phyloP scores from a whole-genome alignment of 768 basidiomycete species.

The Phlegmacium glaucopus region DNA sequence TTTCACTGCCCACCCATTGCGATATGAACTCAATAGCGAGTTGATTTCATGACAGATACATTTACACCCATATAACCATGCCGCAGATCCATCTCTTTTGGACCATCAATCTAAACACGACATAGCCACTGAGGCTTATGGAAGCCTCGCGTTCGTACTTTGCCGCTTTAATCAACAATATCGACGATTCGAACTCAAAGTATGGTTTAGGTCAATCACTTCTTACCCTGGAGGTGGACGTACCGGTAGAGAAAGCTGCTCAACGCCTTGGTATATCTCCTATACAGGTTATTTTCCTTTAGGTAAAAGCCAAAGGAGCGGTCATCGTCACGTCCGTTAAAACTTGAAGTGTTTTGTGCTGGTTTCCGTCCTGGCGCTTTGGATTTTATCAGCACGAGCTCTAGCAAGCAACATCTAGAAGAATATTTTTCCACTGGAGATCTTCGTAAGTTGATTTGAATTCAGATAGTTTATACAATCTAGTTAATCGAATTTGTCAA shows the following conservation, averaged over 20 bases:
- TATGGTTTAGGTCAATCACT: conserved; percentile 63
- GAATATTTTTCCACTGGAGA: conserved; percentile 69
- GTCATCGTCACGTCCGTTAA: conserved; percentile 61
- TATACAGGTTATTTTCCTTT: conserved; percentile 65
- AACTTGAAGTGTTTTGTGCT: background rate
- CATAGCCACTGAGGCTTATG: conserved; percentile 73
- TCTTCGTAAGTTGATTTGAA: conserved; percentile 36
- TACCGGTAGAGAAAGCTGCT: conserved; percentile 48
- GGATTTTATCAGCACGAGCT: conserved; percentile 46
- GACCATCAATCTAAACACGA: conserved; percentile 53
- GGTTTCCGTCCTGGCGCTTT: background rate
- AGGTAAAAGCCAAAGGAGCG: conserved; percentile 65
- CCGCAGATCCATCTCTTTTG: conserved; percentile 48
- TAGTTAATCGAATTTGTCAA: too few relatives aligned
- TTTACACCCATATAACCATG: conserved; percentile 69
- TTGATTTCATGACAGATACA: too few relatives aligned
- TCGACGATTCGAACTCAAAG: too few relatives aligned
- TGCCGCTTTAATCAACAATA: conserved; percentile 6
- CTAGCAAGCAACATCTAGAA: conserved; percentile 54
- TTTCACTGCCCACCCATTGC: background rate
- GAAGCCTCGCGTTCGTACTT: conserved; percentile 51
- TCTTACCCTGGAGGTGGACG: conserved; percentile 61
- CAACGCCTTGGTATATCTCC: conserved; percentile 51
- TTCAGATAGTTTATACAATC: too few relatives aligned
- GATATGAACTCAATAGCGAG: background rate